Conservation (phyloP, 305 asterid genomes). For the Fraxinus dipetala region DNA sequence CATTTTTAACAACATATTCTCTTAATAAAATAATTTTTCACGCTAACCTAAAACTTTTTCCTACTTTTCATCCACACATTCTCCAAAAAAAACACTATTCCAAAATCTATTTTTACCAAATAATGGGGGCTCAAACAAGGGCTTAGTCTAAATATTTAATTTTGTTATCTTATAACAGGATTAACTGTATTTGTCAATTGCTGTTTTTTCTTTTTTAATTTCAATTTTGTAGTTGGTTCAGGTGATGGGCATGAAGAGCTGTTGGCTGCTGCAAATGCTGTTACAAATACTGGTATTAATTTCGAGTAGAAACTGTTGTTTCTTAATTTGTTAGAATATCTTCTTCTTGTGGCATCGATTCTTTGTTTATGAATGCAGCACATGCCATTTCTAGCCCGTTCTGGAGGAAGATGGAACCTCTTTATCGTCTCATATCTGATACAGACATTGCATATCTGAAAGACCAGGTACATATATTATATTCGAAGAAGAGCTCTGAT, state of each 20-base stretch:
- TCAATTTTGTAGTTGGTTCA: conserved; percentile 51
- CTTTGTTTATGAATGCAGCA: conserved; percentile 42
- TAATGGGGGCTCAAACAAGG: background rate
- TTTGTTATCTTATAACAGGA: background rate
- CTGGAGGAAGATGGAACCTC: conserved; percentile 83
- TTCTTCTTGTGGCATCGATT: conserved; percentile 30
- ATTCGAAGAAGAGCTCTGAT: conserved; percentile 20
- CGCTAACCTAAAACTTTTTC: background rate
- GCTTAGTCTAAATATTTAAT: conserved; percentile 5
- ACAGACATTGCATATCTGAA: conserved; percentile 60
- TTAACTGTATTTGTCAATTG: conserved; percentile 10
- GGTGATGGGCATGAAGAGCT: conserved; percentile 93
- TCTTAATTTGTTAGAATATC: conserved; percentile 18
- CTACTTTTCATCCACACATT: background rate
- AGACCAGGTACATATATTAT: conserved; percentile 57
- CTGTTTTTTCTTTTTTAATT: conserved; percentile 25
- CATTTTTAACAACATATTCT: background rate
- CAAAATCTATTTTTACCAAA: background rate
- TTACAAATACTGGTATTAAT: conserved; percentile 60
- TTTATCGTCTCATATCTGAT: conserved; percentile 68
- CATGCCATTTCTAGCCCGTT: conserved; percentile 72
- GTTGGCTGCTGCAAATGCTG: conserved; percentile 85
- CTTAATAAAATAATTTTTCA: background rate
- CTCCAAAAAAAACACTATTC: background rate
- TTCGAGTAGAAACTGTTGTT: conserved; percentile 15